Evolutionary conservation across 1,284 basidiomycete genomes (phyloP).

Genomic region (Sanghuangporus sanghuang): DNA sequence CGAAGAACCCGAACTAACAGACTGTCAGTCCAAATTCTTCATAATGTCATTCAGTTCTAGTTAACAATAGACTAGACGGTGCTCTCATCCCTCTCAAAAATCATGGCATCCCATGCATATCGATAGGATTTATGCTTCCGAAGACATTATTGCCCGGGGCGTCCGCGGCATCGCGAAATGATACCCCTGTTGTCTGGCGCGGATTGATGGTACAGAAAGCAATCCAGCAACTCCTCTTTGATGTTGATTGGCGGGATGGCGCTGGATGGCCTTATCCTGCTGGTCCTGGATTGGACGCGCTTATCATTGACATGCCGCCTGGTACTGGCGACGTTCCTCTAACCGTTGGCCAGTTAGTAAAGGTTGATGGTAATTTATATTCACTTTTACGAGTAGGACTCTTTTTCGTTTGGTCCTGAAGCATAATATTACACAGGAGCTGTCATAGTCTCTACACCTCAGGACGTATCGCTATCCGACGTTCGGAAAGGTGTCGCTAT

Average conservation of each 20-base stretch:
- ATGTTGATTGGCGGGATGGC: conserved; percentile 82
- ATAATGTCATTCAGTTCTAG: background rate
- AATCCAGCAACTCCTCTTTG: conserved; percentile 93
- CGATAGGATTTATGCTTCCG: conserved; percentile 87
- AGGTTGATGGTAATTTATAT: conserved; percentile 64
- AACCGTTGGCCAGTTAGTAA: conserved; percentile 86
- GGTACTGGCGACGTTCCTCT: conserved; percentile 96
- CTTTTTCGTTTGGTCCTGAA: background rate
- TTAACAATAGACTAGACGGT: conserved; percentile 45
- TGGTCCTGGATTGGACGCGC: conserved; percentile 64
- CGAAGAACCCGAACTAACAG: conserved; percentile 78
- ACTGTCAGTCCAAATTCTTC: conserved; percentile 39
- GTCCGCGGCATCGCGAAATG: conserved; percentile 35
- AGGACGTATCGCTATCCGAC: conserved; percentile 90
- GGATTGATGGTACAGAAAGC: conserved; percentile 99
- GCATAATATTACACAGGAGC: conserved; percentile 47
- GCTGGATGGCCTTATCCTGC: conserved; percentile 23
- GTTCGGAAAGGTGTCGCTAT: conserved; percentile 92
- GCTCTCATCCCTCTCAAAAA: conserved; percentile 83
- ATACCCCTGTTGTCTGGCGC: conserved; percentile 89
- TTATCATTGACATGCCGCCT: conserved; percentile 96
- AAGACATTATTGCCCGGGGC: conserved; percentile 36
- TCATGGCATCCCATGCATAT: conserved; percentile 93
- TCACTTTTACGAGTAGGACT: background rate
- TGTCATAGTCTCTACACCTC: conserved; percentile 93